Base-by-base conservation (phyloP, 805 yeast species). In the Saccharomycopsis lassenensis region DNA sequence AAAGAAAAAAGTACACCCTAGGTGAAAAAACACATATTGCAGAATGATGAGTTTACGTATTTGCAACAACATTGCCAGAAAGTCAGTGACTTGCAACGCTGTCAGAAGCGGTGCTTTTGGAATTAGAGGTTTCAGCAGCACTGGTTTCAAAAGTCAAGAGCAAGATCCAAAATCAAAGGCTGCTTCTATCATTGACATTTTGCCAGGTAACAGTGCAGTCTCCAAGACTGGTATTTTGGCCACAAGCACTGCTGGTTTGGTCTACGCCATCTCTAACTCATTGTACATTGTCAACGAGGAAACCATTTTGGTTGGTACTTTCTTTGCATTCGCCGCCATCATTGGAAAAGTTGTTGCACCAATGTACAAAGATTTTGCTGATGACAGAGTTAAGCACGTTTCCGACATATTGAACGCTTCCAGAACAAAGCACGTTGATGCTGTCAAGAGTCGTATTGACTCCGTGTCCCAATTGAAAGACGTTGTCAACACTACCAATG, bases 181-280 rank as follows among this genome's bases (percentile, higher is more conserved):
- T 41, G 63, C 73, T 55, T 75, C 95, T 36, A 75, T 89, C 62
- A 75, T 89, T 53, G 87, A 82, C 55, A 84, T 95, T 46, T 65
- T 91, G 50, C 98, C 98, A 61, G 96, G 96, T 59, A 79, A 74
- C 75, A 74, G 75, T 54, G 67, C 74, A 51, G 61, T 89, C 50
- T 74, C 95, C 49, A 91, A 91, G 76, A 85, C 96, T 45, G 95
- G 96, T 57, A 72, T 87, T 56, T 69, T 91, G 55, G 95, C 95
- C 54, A 87, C 98, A 37, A 74, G 89, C 44, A 75, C 95, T 44
- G 96, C 96, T 45, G 97, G 94, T 40, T 77, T 94, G 43, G 61
- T 89, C 50, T 91, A 86, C 65, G 95, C 95, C 48, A 78, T 91
- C 57, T 81, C 95, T 53, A 85, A 84, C 64, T 94, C 85, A 63